Base-by-base conservation (phyloP, 2,329 filamentous ascomycete genomes). In the Verticillium nubilum region DNA sequence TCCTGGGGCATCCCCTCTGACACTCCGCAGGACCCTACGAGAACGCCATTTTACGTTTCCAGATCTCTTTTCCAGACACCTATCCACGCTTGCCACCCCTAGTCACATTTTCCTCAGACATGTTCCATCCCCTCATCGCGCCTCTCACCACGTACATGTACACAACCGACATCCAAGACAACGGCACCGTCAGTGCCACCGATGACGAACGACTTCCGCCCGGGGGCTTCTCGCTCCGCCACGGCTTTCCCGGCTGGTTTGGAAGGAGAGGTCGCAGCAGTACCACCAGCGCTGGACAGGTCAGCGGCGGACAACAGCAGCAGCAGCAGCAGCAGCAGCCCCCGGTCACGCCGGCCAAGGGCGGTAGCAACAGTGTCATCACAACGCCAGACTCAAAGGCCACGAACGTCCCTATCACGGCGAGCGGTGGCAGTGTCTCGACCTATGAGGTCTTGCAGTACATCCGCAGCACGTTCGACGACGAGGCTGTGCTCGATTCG, bases 121-220 rank as follows among this genome's bases (percentile, higher is more conserved):
- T 98, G 66, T 99, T 98, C 73, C 94, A 99, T 72, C 94, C 94
- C 19, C 81, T 99, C 50, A 88, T 98, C 65, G 92, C 93, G 7
- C 93, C 95, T 37, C 81, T 96, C 62, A 97, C 92, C n/a, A 97
- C 92, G 3, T 96, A 97, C 75, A 95, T 91, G 70, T 96, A 96
- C 77, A 90, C 91, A 50, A 92, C 91, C 62, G 88, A 89, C 60
- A 86, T 89, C 35, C 85, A 90, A 62, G 87, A 87, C 62, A 83
- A 84, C 59, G 91, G 90, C 54, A 91, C 91, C 0, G 88, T 93
- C 62, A 94, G 90, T 71, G 91, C 92, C 9, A 89, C 87, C 2
- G 92, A 97, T 67, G 87, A 91, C 33, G 91, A 96, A 70, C 81
- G 90, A 15, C 77, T 97, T 57, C 90, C 92, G 0, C 93, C 94